Evolutionary conservation across 148 eudicot genomes (phyloP).

Genomic region (Salicornia ramosissima): DNA sequence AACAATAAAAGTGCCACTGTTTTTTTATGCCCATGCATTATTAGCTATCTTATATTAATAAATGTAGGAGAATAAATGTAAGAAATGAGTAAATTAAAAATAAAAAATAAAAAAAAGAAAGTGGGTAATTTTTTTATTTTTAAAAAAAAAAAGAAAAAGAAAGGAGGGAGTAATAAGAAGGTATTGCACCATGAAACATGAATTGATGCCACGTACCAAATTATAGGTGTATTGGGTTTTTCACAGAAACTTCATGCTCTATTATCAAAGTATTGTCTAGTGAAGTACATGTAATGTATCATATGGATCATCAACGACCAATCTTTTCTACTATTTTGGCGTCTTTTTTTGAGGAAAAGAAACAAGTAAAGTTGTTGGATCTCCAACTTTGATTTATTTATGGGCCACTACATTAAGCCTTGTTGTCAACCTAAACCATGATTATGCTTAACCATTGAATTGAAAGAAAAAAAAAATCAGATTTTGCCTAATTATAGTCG

Average conservation of each 20-base stretch:
- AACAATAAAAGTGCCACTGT: too few species aligned
- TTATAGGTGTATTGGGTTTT: constrained; percentile 15
- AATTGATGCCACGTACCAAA: constrained; percentile 13
- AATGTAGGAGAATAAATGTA: too few species aligned
- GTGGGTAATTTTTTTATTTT: too few species aligned
- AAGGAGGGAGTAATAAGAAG: too few species aligned
- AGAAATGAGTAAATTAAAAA: too few species aligned
- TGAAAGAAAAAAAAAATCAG: not conserved
- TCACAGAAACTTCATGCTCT: constrained; percentile 18
- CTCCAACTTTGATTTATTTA: constrained; percentile 8
- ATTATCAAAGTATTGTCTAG: constrained; percentile 7
- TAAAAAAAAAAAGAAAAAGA: too few species aligned
- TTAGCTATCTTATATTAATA: too few species aligned
- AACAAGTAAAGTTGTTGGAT: constrained; percentile 16
- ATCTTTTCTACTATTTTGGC: constrained; percentile 13
- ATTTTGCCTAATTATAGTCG: constrained; percentile 3
- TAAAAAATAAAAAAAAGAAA: too few species aligned
- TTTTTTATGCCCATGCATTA: too few species aligned
- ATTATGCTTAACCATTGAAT: constrained; percentile 21
- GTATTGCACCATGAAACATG: not conserved
- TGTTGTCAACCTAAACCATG: constrained; percentile 18
- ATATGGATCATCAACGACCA: constrained; percentile 17
- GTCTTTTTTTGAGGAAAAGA: not conserved
- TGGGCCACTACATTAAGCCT: constrained; percentile 2
- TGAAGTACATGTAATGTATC: constrained; percentile 3